These are phyloP conservation scores for Xylaria sp. DNA, from an alignment of 2,329 filamentous ascomycete species.

Conservation along the genomic window DNA sequence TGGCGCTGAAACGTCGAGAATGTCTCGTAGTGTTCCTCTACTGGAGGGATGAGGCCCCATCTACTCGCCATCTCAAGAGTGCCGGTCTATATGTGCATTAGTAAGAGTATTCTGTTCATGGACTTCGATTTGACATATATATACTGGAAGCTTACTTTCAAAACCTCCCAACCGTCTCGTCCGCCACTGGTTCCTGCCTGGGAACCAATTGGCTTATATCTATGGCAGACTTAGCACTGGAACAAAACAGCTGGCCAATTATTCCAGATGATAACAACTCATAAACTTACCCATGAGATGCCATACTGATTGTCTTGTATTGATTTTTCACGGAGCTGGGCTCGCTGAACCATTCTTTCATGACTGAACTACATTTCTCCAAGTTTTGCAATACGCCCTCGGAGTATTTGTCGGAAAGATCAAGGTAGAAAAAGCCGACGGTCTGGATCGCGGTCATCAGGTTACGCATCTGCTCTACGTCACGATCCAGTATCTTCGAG, in stretches of 20 bases:
- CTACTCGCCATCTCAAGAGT: neutral
- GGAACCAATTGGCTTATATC: neutral
- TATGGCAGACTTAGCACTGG: neutral
- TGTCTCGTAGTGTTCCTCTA: neutral
- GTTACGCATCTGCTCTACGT: constrained; percentile 1
- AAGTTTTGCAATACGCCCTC: constrained; percentile 1
- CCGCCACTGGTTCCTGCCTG: neutral
- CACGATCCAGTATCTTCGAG: constrained; percentile 12
- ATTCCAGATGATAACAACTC: too few species aligned
- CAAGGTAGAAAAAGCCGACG: constrained; percentile 13
- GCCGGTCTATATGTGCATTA: neutral
- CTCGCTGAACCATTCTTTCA: constrained; percentile 6
- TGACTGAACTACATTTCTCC: neutral
- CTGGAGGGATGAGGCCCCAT: neutral
- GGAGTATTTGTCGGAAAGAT: constrained; percentile 12
- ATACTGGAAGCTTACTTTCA: neutral
- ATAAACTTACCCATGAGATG: constrained; percentile 2
- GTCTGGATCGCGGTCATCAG: neutral
- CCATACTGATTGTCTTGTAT: neutral
- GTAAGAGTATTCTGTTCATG: neutral
- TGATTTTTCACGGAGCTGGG: neutral
- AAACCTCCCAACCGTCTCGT: constrained; percentile 2
- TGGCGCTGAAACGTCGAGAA: constrained; percentile 3
- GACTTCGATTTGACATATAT: neutral
- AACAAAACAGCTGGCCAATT: neutral